Conservation (phyloP, 2,329 filamentous ascomycete genomes). For the Trichoderma koningiopsis region DNA sequence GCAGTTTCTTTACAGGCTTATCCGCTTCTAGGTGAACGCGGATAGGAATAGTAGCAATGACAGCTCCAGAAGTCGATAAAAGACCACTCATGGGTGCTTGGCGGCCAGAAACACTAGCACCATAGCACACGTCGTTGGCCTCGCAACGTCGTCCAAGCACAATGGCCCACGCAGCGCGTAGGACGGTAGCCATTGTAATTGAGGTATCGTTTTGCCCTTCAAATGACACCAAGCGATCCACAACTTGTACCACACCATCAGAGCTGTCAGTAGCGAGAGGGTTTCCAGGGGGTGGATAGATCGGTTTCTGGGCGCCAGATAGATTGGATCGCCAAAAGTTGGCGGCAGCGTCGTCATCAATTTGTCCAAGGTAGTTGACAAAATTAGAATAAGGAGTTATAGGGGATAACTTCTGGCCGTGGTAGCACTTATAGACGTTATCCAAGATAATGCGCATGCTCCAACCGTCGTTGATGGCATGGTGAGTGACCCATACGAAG, state of each 20-base stretch:
- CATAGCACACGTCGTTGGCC: constrained; percentile 6
- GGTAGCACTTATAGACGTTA: constrained; percentile 1
- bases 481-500: constrained; percentile 29
- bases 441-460: constrained; percentile 24
- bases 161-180: constrained; percentile 22
- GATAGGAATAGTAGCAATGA: constrained; percentile 29
- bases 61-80: constrained; percentile 27
- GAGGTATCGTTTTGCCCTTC: background rate
- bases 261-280: background rate
- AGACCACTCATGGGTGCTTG: constrained; percentile 27
- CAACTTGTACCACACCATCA: background rate
- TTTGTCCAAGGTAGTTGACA: constrained; percentile 19
- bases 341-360: constrained; percentile 14
- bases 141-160: constrained; percentile 9
- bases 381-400: constrained; percentile 20
- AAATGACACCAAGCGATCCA: constrained; percentile 1
- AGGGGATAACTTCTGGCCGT: background rate
- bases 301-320: constrained; percentile 13
- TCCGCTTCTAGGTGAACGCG: constrained; percentile 24
- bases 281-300: constrained; percentile 1
- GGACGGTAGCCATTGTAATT: constrained; percentile 14
- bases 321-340: constrained; percentile 22
- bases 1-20: constrained; percentile 21
- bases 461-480: constrained; percentile 31
- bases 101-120: constrained; percentile 26